Evolutionary conservation across 805 yeast genomes (phyloP), one percentile per base, ranked within the genome.

Genomic region (Priceomyces carsonii): DNA sequence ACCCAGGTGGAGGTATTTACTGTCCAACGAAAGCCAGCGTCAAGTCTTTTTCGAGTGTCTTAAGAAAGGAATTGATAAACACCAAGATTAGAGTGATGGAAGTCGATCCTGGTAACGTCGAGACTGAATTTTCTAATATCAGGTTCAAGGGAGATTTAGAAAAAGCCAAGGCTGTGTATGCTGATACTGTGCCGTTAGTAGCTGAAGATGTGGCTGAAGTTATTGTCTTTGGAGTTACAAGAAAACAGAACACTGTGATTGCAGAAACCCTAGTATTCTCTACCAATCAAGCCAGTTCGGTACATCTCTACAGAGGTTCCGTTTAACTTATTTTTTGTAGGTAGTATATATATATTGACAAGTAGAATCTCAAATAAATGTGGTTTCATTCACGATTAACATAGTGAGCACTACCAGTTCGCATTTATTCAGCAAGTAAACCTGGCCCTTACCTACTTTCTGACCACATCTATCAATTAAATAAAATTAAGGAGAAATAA

Each of bases 261-360:
- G 90, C 91, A 3, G 95, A 89, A 56, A 71, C 87, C 12, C 70
- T 90, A 56, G 81, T 91, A 8, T 86, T 89, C 66, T 86, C 96
- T 12, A 75, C 80, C 29, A 82, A 85, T 66, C 97, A 90, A 69
- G 96, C 95, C 3, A 74, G 85, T 40, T 80, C 95, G 6, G 63
- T 70, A 47, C 86, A 82, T 53, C 59, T 82, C 22, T 69, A 80
- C 67, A 40, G 52, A 36, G 42, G 39, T 20, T 20, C 21, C 18
- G 30, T 16, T 29, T 28, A 35, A 29, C 12, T 9, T 13, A 7
- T 26, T 26, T 26, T n/a, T n/a, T n/a, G n/a, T n/a, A n/a, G n/a
- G n/a, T n/a, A 24, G 26, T n/a, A n/a, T n/a, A n/a, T n/a, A n/a
- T n/a, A n/a, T n/a, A n/a, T n/a, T n/a, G n/a, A n/a, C n/a, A n/a